phyloP scores from a whole-genome alignment of 345 rosid genomes.

The Sonneratia caseolaris region DNA sequence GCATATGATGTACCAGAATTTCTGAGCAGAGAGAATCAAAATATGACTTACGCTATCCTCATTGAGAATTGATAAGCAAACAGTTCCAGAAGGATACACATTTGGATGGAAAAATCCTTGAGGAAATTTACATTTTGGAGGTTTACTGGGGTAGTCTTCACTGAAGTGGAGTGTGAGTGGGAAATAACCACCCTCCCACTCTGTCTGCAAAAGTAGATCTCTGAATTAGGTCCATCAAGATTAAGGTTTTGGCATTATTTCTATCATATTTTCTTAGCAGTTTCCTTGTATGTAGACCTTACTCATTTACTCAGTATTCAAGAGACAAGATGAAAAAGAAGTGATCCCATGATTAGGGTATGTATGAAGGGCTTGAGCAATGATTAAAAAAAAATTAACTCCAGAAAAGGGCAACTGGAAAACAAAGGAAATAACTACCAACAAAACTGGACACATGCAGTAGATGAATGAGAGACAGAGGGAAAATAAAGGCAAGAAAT shows the following conservation, averaged over 20 bases:
- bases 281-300: neutral
- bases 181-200: conserved; percentile 85
- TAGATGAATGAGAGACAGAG: neutral
- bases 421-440: neutral
- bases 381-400: neutral
- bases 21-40: neutral
- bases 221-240: neutral
- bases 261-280: neutral
- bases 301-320: neutral
- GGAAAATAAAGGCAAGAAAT: neutral
- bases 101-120: conserved; percentile 82
- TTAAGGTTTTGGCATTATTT: neutral
- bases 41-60: conserved; percentile 63
- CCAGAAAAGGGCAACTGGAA: neutral
- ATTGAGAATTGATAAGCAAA: conserved; percentile 77
- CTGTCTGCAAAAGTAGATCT: conserved; percentile 41
- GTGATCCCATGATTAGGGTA: neutral
- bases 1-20: neutral
- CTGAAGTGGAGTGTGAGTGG: conserved; percentile 72
- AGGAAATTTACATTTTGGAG: conserved; percentile 83
- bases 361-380: neutral
- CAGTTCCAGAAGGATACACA: conserved; percentile 91
- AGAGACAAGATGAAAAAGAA: neutral
- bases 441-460: too few species aligned
- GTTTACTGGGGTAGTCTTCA: conserved; percentile 90